Evolutionary conservation across 1,284 basidiomycete species (phyloP).

Genomic region (Melampsora americana): DNA sequence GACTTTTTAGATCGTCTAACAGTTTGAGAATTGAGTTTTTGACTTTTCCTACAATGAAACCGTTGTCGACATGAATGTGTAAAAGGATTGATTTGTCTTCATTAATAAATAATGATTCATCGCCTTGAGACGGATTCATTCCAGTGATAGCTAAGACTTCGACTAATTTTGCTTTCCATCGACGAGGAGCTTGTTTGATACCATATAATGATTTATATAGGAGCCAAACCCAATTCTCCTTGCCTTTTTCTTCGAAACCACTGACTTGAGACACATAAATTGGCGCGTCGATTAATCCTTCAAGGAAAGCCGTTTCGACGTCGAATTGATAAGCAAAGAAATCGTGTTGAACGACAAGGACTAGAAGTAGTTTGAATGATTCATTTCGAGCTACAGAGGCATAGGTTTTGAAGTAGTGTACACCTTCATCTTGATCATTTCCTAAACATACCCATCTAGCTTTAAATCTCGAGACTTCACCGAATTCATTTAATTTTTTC

Average conservation of each 20-base stretch:
- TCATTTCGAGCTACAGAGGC: background rate
- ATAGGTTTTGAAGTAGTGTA: background rate
- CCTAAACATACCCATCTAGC: background rate
- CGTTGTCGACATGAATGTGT: constrained; percentile 1
- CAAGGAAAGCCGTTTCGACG: background rate
- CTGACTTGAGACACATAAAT: background rate
- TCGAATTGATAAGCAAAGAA: background rate
- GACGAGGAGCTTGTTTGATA: background rate
- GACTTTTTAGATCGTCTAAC: background rate
- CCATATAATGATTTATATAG: background rate
- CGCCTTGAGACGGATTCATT: background rate
- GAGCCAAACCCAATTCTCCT: background rate
- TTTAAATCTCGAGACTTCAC: background rate
- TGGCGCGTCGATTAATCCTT: background rate
- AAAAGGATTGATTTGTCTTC: background rate
- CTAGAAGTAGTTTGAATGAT: background rate
- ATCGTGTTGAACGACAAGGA: background rate
- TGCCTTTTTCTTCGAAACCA: background rate
- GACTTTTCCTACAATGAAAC: background rate
- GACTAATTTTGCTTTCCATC: background rate
- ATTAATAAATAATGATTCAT: background rate
- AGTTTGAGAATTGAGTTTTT: background rate
- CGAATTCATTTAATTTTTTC: background rate
- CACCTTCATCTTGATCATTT: background rate
- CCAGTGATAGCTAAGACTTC: background rate